Conservation (phyloP, 2,329 filamentous ascomycete species). For the Periglandula ipomoeae region DNA sequence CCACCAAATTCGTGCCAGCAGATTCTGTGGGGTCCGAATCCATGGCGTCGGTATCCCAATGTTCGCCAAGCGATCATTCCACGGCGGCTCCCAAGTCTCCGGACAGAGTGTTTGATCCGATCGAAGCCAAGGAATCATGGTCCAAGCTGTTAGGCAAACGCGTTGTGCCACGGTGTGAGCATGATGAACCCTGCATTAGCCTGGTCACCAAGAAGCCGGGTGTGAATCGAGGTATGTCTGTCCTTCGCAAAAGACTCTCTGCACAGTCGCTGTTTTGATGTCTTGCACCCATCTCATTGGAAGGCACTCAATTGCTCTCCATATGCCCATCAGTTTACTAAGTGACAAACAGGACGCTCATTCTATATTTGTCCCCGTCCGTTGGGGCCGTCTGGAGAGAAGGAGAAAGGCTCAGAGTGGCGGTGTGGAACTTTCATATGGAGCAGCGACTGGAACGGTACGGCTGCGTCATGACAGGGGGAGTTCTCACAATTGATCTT, state of each 20-base stretch:
- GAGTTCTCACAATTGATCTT: neutral
- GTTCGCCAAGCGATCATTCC: neutral
- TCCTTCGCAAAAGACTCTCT: neutral
- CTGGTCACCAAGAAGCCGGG: conserved; percentile 83
- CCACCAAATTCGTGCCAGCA: neutral
- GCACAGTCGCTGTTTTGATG: neutral
- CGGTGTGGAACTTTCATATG: conserved; percentile 77
- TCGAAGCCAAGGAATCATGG: conserved; percentile 74
- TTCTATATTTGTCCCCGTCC: conserved; percentile 62
- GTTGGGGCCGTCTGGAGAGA: conserved; percentile 74
- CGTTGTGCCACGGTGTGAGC: conserved; percentile 70
- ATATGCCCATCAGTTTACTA: neutral
- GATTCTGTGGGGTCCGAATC: neutral
- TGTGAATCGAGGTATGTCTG: conserved; percentile 59
- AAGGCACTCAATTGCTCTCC: neutral
- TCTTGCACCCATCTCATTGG: neutral
- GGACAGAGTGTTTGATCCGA: conserved; percentile 53
- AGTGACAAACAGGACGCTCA: conserved; percentile 38
- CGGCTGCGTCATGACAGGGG: conserved; percentile 1
- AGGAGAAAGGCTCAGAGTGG: conserved; percentile 79
- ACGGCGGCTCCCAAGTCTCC: conserved; percentile 8
- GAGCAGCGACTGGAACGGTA: conserved; percentile 48
- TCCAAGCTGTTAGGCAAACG: conserved; percentile 71
- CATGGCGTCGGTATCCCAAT: neutral
- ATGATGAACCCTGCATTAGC: conserved; percentile 77